Base-by-base conservation (phyloP, 768 basidiomycete genomes). In the Crepidotus variabilis region DNA sequence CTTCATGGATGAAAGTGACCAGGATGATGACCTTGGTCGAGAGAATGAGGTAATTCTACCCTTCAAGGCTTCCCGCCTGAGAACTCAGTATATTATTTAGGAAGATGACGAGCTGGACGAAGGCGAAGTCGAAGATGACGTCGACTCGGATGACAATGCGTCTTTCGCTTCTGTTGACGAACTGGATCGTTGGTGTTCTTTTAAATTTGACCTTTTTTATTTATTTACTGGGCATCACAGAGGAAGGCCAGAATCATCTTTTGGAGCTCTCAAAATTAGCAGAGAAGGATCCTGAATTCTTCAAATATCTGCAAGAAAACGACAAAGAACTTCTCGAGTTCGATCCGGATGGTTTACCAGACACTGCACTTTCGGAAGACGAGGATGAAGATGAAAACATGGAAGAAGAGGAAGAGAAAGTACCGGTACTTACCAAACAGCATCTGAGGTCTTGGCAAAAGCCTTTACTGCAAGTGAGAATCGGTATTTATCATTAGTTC, bases 251-350 rank as follows among this genome's bases (percentile, higher is more conserved):
- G 52, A 71, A 77, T 4, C 96, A 98, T 76, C 74, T 93, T 57
- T 71, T 85, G 47, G 90, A 96, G 54, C 81, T 99, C 13, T 86
- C 90, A 36, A 87, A 90, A 66, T 82, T 99, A 34, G 92, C 92
- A 1, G 90, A 96, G 71, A 94, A 93, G 69, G 96, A 99, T 70
- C 96, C 96, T n/a, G 96, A 97, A 67, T 99, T 98, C 75, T 99
- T 85, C 87, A 93, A 95, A 72, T 99, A 95, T 68, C 79, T 99
- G 1, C 88, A 95, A 74, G 92, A 98, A 72, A 94, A 99, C 66
- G 97, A 99, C 71, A 76, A 78, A 57, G 94, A 94, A 54, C 76
- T 98, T n/a, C 78, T 99, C 2, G 80, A 92, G 3, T 98, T 98
- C 66, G 76, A 84, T 39, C 73, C 80, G 0, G 63, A 77, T 52